These are phyloP conservation scores for Epichloe hybrida DNA, from an alignment of 2,329 filamentous ascomycete species.

Conservation along the genomic window DNA sequence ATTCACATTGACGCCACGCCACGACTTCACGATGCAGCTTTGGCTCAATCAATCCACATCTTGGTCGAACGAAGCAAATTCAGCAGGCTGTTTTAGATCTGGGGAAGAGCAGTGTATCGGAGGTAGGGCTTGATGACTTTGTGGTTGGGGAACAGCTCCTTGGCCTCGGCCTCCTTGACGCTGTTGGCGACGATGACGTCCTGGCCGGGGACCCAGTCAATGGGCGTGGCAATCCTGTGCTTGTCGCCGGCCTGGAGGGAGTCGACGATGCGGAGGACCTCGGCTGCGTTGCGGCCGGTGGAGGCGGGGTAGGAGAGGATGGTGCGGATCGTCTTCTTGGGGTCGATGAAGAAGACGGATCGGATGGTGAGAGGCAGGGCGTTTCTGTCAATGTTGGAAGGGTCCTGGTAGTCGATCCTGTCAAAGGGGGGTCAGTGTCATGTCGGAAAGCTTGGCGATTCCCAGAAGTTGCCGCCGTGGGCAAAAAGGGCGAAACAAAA, in stretches of 20 bases:
- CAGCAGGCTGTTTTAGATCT: slow-evolving; percentile 27
- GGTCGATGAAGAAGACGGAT: slow-evolving; percentile 89
- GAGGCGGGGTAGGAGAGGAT: slow-evolving; percentile 88
- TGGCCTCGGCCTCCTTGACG: slow-evolving; percentile 73
- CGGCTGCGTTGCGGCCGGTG: slow-evolving; percentile 70
- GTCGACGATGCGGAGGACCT: slow-evolving; percentile 68
- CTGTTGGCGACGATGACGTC: slow-evolving; percentile 84
- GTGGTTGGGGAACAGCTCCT: slow-evolving; percentile 73
- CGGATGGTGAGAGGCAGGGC: slow-evolving; percentile 88
- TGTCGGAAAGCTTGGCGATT: background rate
- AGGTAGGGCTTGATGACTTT: slow-evolving; percentile 58
- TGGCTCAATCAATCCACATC: no score
- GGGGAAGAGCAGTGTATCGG: slow-evolving; percentile 54
- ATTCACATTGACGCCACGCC: no score
- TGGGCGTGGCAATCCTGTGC: slow-evolving; percentile 76
- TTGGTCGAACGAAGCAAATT: no score
- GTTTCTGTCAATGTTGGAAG: slow-evolving; percentile 68
- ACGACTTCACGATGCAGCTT: no score
- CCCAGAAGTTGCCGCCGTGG: no score
- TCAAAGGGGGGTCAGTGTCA: no score
- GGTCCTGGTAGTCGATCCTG: slow-evolving; percentile 67
- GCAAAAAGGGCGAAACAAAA: background rate
- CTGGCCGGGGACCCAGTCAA: slow-evolving; percentile 80
- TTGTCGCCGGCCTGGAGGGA: slow-evolving; percentile 75
- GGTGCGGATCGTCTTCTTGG: slow-evolving; percentile 81